Evolutionary conservation across 2,329 filamentous ascomycete genomes (phyloP).

Genomic region (Fusarium solani-melongenae): DNA sequence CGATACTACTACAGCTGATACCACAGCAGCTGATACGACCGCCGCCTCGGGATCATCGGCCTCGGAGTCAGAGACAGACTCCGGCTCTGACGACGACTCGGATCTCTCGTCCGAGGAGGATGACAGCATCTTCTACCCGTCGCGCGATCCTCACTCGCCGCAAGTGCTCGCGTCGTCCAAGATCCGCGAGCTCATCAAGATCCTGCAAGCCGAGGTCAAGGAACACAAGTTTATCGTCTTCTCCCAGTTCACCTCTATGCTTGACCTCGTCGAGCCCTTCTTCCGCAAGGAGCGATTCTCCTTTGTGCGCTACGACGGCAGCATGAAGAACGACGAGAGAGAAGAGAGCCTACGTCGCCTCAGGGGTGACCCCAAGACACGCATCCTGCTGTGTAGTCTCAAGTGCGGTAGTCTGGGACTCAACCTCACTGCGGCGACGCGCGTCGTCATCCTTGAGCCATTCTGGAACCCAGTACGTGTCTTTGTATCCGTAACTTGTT

Average conservation of each 20-base stretch:
- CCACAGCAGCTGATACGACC: slow-evolving; percentile 24
- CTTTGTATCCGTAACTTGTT: not conserved
- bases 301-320: slow-evolving; percentile 92
- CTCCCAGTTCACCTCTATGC: slow-evolving; percentile 98
- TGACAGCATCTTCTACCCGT: slow-evolving; percentile 45
- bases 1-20: slow-evolving; percentile 25
- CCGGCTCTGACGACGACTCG: slow-evolving; percentile 34
- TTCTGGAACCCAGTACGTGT: slow-evolving; percentile 93
- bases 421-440: slow-evolving; percentile 91
- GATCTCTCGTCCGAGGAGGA: slow-evolving; percentile 50
- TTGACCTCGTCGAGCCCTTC: slow-evolving; percentile 95
- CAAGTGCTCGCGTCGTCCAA: slow-evolving; percentile 83
- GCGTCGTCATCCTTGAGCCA: slow-evolving; percentile 94
- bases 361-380: slow-evolving; percentile 77
- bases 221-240: slow-evolving; percentile 98
- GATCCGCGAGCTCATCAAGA: slow-evolving; percentile 84
- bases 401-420: slow-evolving; percentile 94
- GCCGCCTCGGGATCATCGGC: slow-evolving; percentile 24
- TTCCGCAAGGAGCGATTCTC: slow-evolving; percentile 77
- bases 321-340: slow-evolving; percentile 92
- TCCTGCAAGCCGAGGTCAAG: slow-evolving; percentile 80
- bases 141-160: slow-evolving; percentile 39
- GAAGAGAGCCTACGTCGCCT: slow-evolving; percentile 86
- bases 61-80: slow-evolving; percentile 31
- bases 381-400: slow-evolving; percentile 90